Conservation (phyloP, 768 basidiomycete genomes). For the Mrakia hoshinonis region DNA sequence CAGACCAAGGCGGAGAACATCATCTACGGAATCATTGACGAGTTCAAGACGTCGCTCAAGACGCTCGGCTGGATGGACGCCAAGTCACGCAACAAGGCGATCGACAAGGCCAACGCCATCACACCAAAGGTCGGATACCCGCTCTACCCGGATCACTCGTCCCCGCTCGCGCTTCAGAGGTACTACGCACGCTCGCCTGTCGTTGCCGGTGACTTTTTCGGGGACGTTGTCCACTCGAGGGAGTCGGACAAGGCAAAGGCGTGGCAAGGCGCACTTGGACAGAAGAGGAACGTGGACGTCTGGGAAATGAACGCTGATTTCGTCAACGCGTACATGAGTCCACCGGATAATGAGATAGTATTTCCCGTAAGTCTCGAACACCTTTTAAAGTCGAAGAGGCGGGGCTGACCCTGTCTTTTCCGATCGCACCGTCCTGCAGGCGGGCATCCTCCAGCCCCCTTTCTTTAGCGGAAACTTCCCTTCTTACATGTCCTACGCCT, state of each 20-base stretch:
- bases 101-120: conserved; percentile 75
- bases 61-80: conserved; percentile 87
- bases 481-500: conserved; percentile 76
- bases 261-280: conserved; percentile 48
- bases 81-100: conserved; percentile 67
- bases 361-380: conserved; percentile 54
- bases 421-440: conserved; percentile 36
- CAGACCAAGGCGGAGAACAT: conserved; percentile 57
- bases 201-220: conserved; percentile 64
- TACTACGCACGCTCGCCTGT: conserved; percentile 67
- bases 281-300: conserved; percentile 54
- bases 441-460: conserved; percentile 85
- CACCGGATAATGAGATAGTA: conserved; percentile 85
- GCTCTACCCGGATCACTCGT: conserved; percentile 67
- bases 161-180: conserved; percentile 56
- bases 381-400: no score
- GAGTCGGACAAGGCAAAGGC: neutral
- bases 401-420: no score
- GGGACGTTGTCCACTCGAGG: conserved; percentile 61
- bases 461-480: conserved; percentile 87
- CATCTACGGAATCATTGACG: conserved; percentile 66
- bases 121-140: conserved; percentile 92
- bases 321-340: conserved; percentile 72
- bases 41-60: conserved; percentile 70
- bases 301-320: conserved; percentile 67